Percentiles rank a stretch among this genome's conserved stretches.
Evolutionary conservation across 2,329 filamentous ascomycete species (phyloP).

Genomic region (Amphichorda felina): DNA sequence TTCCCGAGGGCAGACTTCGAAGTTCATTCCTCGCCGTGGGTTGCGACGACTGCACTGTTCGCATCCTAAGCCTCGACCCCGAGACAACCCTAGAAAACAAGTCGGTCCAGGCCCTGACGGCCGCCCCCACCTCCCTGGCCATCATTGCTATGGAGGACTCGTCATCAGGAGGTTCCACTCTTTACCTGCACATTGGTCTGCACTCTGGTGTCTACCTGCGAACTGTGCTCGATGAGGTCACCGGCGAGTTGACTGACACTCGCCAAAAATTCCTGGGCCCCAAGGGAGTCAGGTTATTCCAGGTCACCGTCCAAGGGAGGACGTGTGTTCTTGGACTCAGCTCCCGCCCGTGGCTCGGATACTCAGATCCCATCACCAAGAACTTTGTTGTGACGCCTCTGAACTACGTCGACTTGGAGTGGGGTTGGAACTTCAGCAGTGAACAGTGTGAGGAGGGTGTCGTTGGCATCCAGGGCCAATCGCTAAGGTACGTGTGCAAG

Average conservation of each 20-base stretch:
- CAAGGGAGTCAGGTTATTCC: slow-evolving; percentile 80
- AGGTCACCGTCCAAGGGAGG: slow-evolving; percentile 77
- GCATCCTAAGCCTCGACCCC: slow-evolving; percentile 80
- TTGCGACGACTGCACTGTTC: slow-evolving; percentile 91
- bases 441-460: slow-evolving; percentile 90
- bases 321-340: slow-evolving; percentile 82
- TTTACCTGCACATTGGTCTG: slow-evolving; percentile 92
- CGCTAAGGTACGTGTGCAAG: slow-evolving; percentile 56
- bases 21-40: slow-evolving; percentile 93
- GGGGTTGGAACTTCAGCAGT: slow-evolving; percentile 93
- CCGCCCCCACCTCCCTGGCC: slow-evolving; percentile 74
- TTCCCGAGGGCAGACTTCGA: slow-evolving; percentile 78
- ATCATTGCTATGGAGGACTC: slow-evolving; percentile 97
- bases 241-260: slow-evolving; percentile 89
- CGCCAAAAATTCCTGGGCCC: slow-evolving; percentile 89
- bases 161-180: slow-evolving; percentile 72
- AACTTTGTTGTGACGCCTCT: slow-evolving; percentile 88
- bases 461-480: slow-evolving; percentile 85
- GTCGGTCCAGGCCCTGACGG: slow-evolving; percentile 86
- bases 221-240: slow-evolving; percentile 89
- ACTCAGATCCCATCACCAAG: slow-evolving; percentile 77
- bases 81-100: slow-evolving; percentile 87
- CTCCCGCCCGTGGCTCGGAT: slow-evolving; percentile 91
- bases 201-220: slow-evolving; percentile 93
- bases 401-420: slow-evolving; percentile 79